Percentiles rank a stretch among this genome's conserved stretches.
Evolutionary conservation across 1,284 basidiomycete genomes (phyloP).

Genomic region (Ganoderma lucidum): DNA sequence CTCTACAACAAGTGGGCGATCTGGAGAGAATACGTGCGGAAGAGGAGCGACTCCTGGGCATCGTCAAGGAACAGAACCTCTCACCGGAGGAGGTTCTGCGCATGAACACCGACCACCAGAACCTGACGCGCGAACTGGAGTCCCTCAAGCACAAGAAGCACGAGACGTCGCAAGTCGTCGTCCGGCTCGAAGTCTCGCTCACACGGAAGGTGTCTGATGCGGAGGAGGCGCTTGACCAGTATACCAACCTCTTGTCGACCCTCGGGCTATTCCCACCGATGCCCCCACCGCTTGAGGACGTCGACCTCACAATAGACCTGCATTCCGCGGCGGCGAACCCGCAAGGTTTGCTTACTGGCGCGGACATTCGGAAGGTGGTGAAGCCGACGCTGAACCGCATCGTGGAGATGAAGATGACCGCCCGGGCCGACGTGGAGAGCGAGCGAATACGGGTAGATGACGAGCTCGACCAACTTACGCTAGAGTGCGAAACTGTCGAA

Average conservation of each 20-base stretch:
- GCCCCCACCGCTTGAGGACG: conserved; percentile 67
- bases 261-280: conserved; percentile 79
- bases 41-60: conserved; percentile 64
- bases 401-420: conserved; percentile 72
- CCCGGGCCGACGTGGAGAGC: conserved; percentile 74
- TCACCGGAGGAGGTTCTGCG: conserved; percentile 84
- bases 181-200: conserved; percentile 81
- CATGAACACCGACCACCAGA: conserved; percentile 89
- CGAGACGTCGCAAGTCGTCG: conserved; percentile 73
- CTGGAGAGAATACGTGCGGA: conserved; percentile 70
- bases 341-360: conserved; percentile 67
- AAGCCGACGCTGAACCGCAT: conserved; percentile 76
- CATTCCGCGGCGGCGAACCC: conserved; percentile 77
- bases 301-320: conserved; percentile 78
- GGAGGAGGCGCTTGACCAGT: conserved; percentile 81
- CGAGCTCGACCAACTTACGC: conserved; percentile 76
- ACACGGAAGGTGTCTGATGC: conserved; percentile 80
- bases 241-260: conserved; percentile 74
- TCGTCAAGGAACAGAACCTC: conserved; percentile 85
- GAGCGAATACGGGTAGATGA: conserved; percentile 81
- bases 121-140: conserved; percentile 71
- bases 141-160: conserved; percentile 78
- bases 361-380: conserved; percentile 71
- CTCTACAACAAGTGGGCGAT: conserved; percentile 52
- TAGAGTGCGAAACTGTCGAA: conserved; percentile 80